Evolutionary conservation across 768 basidiomycete genomes (phyloP).

Genomic region (Lactifluus volemus): DNA sequence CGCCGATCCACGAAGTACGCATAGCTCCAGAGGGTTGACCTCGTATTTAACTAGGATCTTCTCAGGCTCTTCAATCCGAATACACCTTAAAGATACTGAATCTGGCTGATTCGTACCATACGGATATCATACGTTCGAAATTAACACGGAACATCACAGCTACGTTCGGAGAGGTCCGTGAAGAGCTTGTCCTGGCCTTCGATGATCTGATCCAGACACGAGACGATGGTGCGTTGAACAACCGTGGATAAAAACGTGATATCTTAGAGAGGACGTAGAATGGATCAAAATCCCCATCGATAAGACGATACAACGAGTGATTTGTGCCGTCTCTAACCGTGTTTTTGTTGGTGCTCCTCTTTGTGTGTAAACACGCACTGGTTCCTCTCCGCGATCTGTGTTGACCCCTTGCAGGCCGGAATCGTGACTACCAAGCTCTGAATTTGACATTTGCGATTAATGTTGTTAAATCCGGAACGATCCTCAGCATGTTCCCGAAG

Average conservation of each 20-base stretch:
- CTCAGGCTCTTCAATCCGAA: slow-evolving; percentile 28
- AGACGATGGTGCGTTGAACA: slow-evolving; percentile 8
- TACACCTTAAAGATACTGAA: slow-evolving; percentile 28
- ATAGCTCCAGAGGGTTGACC: not conserved
- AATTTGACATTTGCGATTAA: slow-evolving; percentile 28
- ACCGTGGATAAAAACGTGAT: not conserved
- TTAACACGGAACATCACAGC: slow-evolving; percentile 23
- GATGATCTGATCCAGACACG: slow-evolving; percentile 26
- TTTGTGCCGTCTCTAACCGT: slow-evolving; percentile 27
- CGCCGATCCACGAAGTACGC: slow-evolving; percentile 34
- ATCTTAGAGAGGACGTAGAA: slow-evolving; percentile 23
- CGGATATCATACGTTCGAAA: slow-evolving; percentile 21
- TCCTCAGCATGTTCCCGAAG: slow-evolving; percentile 28
- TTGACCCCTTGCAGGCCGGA: slow-evolving; percentile 22
- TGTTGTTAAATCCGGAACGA: slow-evolving; percentile 22
- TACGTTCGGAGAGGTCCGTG: slow-evolving; percentile 21
- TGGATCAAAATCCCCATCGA: slow-evolving; percentile 23
- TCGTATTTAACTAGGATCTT: not conserved
- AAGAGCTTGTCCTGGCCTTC: slow-evolving; percentile 23
- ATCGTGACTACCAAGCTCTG: slow-evolving; percentile 26
- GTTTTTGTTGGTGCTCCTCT: slow-evolving; percentile 29
- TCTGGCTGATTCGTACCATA: slow-evolving; percentile 20
- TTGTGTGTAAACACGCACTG: slow-evolving; percentile 23
- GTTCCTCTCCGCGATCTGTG: not conserved
- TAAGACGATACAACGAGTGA: slow-evolving; percentile 22